Conservation (phyloP, 148 eudicot species). For the Cornus controversa region DNA sequence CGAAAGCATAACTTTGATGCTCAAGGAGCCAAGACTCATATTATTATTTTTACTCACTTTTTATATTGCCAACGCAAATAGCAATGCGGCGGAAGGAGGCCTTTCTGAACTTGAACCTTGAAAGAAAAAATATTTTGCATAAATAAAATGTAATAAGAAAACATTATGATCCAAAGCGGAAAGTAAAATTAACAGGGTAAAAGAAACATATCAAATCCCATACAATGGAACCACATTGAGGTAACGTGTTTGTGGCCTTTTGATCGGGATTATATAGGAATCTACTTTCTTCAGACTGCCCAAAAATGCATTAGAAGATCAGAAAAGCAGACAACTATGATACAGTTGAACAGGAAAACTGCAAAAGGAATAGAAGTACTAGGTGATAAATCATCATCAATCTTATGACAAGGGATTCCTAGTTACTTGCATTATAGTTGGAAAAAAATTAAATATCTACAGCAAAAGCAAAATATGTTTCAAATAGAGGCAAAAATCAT, state of each 20-base stretch:
- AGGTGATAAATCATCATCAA: not conserved
- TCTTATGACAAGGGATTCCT: too few species aligned
- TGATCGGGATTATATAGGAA: slow-evolving; percentile 21
- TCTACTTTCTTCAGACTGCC: slow-evolving; percentile 40
- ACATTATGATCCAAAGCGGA: not conserved
- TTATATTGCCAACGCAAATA: slow-evolving; percentile 31
- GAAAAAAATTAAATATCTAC: too few species aligned
- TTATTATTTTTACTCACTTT: slow-evolving; percentile 42
- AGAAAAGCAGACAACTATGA: not conserved
- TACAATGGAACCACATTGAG: slow-evolving; percentile 35
- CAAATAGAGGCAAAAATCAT: too few species aligned
- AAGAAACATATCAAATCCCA: slow-evolving; percentile 12
- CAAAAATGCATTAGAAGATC: slow-evolving; percentile 11
- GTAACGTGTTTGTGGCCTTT: slow-evolving; percentile 23
- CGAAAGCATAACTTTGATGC: not conserved
- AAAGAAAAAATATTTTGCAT: slow-evolving; percentile 20
- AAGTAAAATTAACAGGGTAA: not conserved
- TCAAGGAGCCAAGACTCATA: not conserved
- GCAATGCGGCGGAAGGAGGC: slow-evolving; percentile 20
- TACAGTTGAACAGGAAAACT: not conserved
- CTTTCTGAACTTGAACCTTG: slow-evolving; percentile 43
- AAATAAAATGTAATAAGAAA: not conserved
- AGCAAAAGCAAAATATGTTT: too few species aligned
- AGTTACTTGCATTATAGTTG: too few species aligned
- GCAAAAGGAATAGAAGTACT: not conserved